Evolutionary conservation across 2,329 filamentous ascomycete genomes (phyloP).

Genomic region (Penicillium sp.): DNA sequence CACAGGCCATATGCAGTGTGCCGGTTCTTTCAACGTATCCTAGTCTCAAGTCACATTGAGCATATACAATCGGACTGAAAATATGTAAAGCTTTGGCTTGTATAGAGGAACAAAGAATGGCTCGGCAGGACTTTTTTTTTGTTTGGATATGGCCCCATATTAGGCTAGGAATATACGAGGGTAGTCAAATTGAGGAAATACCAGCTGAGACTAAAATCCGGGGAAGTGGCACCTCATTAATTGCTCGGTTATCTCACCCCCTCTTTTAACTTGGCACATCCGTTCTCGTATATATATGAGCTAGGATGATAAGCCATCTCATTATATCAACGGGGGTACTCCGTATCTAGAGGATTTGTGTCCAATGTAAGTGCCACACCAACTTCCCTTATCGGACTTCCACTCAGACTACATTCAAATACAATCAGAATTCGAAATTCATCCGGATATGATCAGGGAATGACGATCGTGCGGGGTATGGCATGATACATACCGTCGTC

Average conservation of each 20-base stretch:
- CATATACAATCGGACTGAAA: no score
- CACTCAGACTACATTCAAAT: not conserved
- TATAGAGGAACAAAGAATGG: not conserved
- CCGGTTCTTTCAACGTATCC: not conserved
- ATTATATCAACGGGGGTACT: not conserved
- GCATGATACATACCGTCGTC: no score
- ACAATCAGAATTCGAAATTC: conserved; percentile 3
- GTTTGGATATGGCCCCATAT: no score
- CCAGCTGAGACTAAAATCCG: conserved; percentile 21
- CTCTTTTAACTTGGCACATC: not conserved
- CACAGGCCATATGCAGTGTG: not conserved
- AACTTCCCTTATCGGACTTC: not conserved
- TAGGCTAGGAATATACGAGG: not conserved
- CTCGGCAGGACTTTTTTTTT: no score
- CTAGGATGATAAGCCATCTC: not conserved
- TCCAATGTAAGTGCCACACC: not conserved
- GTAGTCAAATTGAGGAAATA: not conserved
- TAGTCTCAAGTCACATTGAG: not conserved
- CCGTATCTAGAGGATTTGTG: no score
- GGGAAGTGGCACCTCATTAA: conserved; percentile 15
- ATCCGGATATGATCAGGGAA: conserved; percentile 11
- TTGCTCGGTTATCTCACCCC: conserved; percentile 4
- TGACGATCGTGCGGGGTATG: conserved; percentile 27
- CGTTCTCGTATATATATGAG: not conserved
- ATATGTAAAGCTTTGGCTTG: no score